Evolutionary conservation across 495 filamentous ascomycete genomes (phyloP), one percentile per base, ranked within the genome.

Genomic region (Aspergillus sparsus): DNA sequence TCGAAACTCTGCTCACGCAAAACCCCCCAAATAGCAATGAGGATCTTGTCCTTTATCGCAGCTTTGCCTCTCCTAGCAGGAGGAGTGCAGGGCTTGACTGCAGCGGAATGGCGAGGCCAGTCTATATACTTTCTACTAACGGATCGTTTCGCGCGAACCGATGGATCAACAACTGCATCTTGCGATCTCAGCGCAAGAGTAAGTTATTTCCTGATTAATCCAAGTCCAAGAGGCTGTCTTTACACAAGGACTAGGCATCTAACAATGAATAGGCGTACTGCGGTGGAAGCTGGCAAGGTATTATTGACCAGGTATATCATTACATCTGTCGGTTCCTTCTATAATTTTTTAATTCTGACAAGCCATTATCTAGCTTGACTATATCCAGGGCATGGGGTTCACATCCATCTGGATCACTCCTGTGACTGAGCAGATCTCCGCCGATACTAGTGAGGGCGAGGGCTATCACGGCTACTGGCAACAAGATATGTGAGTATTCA

Each of bases 351-450:
- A 1, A 27, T 27, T 27, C 21, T 27, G 21, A 27, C 21, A 27
- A 27, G 21, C 21, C 21, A 27, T 27, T 27, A 27, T 27, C 21
- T 27, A 77, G 70, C 57, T 80, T n/a, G 77, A 80, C 57, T 80
- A 80, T 46, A 80, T 93, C 66, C 82, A 91, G 65, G 78, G 79
- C 57, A 88, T 93, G 85, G 89, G 90, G 13, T 92, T 93, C 62
- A 88, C 87, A 39, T 88, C 89, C 21, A 80, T 93, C 49, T 93
- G 90, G 90, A 94, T 93, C 55, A 89, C 87, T 0, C 90, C 90
- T 0, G 76, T 93, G 13, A 88, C 88, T 12, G 72, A 78, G 42
- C 83, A 91, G 60, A 66, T 91, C n/a, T 66, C 78, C 3, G 73
- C 74, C 2, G 70, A 75, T 9, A 83, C 80, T 9, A 57, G 64